Base-by-base conservation (phyloP, 2,329 filamentous ascomycete genomes). In the Hypoxylon rubiginosum region DNA sequence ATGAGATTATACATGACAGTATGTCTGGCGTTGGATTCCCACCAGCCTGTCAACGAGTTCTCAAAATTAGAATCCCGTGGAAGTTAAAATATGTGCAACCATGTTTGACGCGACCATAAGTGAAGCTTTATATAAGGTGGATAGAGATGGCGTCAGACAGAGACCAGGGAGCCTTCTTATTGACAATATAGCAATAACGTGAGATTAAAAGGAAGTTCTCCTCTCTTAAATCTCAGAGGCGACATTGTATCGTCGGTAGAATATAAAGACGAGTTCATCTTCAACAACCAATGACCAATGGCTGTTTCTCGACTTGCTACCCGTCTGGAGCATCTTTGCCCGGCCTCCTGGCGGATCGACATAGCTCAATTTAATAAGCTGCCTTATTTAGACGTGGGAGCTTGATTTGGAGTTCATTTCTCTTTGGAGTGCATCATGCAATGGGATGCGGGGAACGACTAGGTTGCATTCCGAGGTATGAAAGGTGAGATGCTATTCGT, bases 1-100 rank as follows among this genome's bases (percentile, higher is more conserved):
- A 62, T 51, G 24, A 71, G 39, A 48, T 58, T 15, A 46, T 51
- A 30, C 70, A 74, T 74, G 48, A 28, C 49, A 11, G 15, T 60
- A 36, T n/a, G 7, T 48, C 17, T 15, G 28, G 39, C 6, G 28
- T 13, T 48, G 3, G n/a, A 45, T 32, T 11, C 26, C 24, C 9
- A 43, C 19, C 10, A 10, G 51, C 21, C 7, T 11, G 11, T n/a
- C 13, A 26, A 43, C 2, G 3, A n/a, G 7, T 13, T 30, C 21
- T 24, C 9, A 24, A 8, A 30, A n/a, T 15, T 21, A 4, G 24
- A 19, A 32, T 26, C n/a, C 2, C 2, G 15, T 10, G 39, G 6
- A 15, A 36, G 30, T 17, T 48, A 4, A 32, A 28, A 30, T 11
- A 8, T 10, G 21, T 32, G 21, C 6, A 1, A 8, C 19, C 32